phyloP scores from a whole-genome alignment of 257 asterid species.

The Nicotiana noctiflora region DNA sequence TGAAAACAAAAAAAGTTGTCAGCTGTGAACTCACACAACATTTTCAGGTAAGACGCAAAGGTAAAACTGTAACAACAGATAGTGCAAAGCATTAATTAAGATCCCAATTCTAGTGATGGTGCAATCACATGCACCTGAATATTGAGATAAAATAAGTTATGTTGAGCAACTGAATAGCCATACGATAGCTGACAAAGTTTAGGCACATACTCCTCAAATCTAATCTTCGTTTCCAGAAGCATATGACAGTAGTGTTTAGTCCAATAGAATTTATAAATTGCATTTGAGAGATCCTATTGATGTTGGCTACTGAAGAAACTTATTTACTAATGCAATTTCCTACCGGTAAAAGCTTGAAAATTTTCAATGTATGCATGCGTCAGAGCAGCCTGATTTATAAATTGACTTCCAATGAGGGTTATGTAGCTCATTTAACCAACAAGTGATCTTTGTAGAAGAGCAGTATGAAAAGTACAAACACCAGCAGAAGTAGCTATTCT shows the following conservation, averaged over 20 bases:
- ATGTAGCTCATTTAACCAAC: not conserved
- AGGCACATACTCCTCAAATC: not conserved
- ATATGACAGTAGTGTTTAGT: not conserved
- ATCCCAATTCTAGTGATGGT: not conserved
- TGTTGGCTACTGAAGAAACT: not conserved
- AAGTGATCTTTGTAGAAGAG: not conserved
- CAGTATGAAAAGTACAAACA: not conserved
- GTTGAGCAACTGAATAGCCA: not conserved
- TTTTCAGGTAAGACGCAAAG: not conserved
- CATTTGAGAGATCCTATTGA: not conserved
- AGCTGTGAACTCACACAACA: not conserved
- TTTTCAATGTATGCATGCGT: not conserved
- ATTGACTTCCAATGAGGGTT: not conserved
- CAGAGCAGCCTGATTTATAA: constrained; percentile 4
- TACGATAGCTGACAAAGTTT: not conserved
- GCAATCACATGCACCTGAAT: not conserved
- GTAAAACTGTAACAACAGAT: constrained; percentile 1
- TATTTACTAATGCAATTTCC: not conserved
- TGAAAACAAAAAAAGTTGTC: not conserved
- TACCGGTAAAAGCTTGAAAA: not conserved
- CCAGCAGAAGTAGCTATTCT: not conserved
- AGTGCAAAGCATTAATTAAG: not conserved
- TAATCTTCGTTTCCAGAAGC: not conserved
- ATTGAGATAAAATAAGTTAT: not conserved
- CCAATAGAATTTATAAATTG: not conserved